These are phyloP conservation scores for Verticillium nubilum DNA, from an alignment of 2,329 filamentous ascomycete genomes.

Conservation along the genomic window DNA sequence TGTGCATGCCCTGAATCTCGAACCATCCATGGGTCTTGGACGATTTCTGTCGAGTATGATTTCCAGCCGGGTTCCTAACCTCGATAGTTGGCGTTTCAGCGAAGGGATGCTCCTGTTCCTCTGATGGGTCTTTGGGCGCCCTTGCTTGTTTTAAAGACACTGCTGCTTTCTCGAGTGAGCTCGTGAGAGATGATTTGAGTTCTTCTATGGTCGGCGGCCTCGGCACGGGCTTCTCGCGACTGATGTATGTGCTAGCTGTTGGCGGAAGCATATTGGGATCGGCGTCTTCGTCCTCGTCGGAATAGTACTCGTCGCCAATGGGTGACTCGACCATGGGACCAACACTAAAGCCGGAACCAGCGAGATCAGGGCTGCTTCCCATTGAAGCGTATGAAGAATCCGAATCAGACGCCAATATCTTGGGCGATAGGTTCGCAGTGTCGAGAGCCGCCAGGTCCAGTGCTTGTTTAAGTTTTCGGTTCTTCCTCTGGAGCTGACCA, in stretches of 20 bases:
- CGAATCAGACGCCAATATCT: slow-evolving; percentile 38
- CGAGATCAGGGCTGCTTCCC: slow-evolving; percentile 52
- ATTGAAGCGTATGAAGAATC: slow-evolving; percentile 58
- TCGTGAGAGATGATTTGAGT: slow-evolving; percentile 62
- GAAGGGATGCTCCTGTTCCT: not conserved
- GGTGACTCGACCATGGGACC: slow-evolving; percentile 41
- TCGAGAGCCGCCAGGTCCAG: slow-evolving; percentile 53
- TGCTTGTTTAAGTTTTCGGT: slow-evolving; percentile 52
- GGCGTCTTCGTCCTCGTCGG: slow-evolving; percentile 56
- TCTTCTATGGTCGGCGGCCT: slow-evolving; percentile 79
- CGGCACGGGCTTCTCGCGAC: slow-evolving; percentile 73
- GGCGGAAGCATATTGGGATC: slow-evolving; percentile 87
- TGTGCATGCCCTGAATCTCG: slow-evolving; percentile 85
- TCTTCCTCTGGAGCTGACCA: slow-evolving; percentile 73
- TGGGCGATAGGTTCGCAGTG: slow-evolving; percentile 27
- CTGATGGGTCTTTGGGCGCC: slow-evolving; percentile 21
- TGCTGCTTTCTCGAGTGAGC: slow-evolving; percentile 63
- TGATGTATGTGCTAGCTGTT: slow-evolving; percentile 92
- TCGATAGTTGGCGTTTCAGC: slow-evolving; percentile 4
- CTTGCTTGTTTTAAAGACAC: slow-evolving; percentile 60
- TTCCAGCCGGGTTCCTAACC: slow-evolving; percentile 31
- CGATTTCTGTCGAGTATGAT: slow-evolving; percentile 15
- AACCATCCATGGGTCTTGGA: slow-evolving; percentile 62
- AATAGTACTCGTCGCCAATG: slow-evolving; percentile 41
- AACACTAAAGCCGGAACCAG: slow-evolving; percentile 29